Evolutionary conservation across 108 stramenopile species (phyloP).

Genomic region (Fistulifera solaris): DNA sequence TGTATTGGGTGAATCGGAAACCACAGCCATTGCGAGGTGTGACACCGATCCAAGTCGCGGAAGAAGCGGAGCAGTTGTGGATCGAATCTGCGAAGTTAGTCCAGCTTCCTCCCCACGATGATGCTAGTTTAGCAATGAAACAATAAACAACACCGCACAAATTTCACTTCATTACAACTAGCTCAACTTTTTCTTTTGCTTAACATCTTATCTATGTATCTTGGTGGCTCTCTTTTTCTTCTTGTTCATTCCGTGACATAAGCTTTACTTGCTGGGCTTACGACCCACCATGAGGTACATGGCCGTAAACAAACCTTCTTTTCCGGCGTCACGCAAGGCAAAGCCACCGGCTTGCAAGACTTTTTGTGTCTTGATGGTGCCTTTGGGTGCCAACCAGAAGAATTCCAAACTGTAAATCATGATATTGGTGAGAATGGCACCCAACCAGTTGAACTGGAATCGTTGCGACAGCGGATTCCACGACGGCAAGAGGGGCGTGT

Average conservation of each 20-base stretch:
- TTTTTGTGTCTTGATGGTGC: conserved; percentile 76
- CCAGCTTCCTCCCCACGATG: neutral
- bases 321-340: conserved; percentile 66
- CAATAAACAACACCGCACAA: no score
- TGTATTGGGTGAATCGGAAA: conserved; percentile 25
- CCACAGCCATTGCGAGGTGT: conserved; percentile 1
- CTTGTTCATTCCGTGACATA: no score
- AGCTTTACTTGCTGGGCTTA: conserved; percentile 40
- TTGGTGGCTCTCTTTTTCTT: no score
- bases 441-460: conserved; percentile 86
- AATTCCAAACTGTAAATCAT: conserved; percentile 37
- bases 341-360: conserved; percentile 81
- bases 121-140: no score
- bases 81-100: conserved; percentile 5
- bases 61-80: conserved; percentile 4
- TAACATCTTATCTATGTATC: no score
- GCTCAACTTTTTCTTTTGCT: no score
- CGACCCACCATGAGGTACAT: conserved; percentile 86
- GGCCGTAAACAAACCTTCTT: conserved; percentile 69
- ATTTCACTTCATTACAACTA: no score
- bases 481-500: conserved; percentile 63
- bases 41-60: neutral
- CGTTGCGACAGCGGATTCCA: conserved; percentile 83
- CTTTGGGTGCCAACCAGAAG: conserved; percentile 60
- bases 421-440: conserved; percentile 42